phyloP scores from a whole-genome alignment of 2,329 filamentous ascomycete species.

The Dothistroma septosporum region DNA sequence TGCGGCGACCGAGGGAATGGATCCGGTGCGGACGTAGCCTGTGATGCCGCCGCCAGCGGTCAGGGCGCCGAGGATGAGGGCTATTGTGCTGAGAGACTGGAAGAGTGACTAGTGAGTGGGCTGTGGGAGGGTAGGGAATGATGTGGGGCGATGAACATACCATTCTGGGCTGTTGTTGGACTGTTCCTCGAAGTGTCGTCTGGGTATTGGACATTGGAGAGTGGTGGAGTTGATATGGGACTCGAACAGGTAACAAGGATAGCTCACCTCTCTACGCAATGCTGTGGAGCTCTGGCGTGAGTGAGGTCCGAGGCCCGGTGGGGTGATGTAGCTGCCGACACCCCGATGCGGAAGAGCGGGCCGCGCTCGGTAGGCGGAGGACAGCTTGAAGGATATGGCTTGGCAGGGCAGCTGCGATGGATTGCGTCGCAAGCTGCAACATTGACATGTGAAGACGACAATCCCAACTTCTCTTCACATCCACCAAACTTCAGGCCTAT shows the following conservation, averaged over 20 bases:
- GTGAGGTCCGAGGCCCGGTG: background rate
- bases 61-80: conserved; percentile 72
- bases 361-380: no score
- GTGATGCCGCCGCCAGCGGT: conserved; percentile 83
- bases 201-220: conserved; percentile 2
- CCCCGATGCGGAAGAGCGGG: background rate
- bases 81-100: conserved; percentile 46
- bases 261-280: background rate
- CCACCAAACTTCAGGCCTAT: background rate
- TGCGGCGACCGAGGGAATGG: conserved; percentile 79
- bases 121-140: background rate
- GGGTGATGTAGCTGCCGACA: background rate
- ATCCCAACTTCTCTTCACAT: background rate
- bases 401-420: background rate
- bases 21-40: conserved; percentile 80
- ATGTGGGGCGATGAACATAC: background rate
- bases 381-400: background rate
- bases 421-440: background rate
- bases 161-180: conserved; percentile 4
- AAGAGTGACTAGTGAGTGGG: background rate
- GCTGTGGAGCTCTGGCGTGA: background rate
- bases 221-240: background rate
- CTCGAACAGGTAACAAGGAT: background rate
- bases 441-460: background rate
- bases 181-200: background rate